Conservation (phyloP, 2,329 filamentous ascomycete genomes). For the Ophiosphaerella herpotricha region DNA sequence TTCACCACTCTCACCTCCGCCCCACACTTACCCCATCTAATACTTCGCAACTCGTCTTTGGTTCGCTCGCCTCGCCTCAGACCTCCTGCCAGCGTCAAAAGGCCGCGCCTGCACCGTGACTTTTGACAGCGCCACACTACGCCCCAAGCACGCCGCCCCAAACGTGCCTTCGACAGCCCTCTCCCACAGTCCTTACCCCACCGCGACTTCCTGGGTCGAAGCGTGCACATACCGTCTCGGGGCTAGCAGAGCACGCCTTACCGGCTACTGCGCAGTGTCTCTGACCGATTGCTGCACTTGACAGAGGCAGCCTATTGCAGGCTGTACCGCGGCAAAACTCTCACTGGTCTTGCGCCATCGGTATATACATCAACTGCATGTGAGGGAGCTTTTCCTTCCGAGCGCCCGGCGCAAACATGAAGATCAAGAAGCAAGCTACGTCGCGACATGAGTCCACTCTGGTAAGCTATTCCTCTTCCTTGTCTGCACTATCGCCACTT, state of each 20-base stretch:
- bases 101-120: conserved; percentile 46
- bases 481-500: conserved; percentile 4
- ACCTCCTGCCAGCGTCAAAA: conserved; percentile 19
- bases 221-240: conserved; percentile 6
- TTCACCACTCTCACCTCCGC: conserved; percentile 22
- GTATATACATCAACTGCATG: conserved; percentile 27
- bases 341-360: background rate
- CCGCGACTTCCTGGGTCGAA: background rate
- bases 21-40: conserved; percentile 17
- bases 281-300: background rate
- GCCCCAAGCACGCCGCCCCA: conserved; percentile 19
- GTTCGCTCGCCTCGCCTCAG: conserved; percentile 9
- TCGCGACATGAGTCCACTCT: conserved; percentile 59
- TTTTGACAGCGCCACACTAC: conserved; percentile 17
- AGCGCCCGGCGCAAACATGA: conserved; percentile 51
- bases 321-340: conserved; percentile 4
- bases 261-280: conserved; percentile 4
- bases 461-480: conserved; percentile 35
- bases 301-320: conserved; percentile 13
- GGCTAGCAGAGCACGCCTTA: background rate
- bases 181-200: conserved; percentile 1
- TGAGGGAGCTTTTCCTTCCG: conserved; percentile 42
- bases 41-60: conserved; percentile 8
- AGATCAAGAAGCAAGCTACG: conserved; percentile 61
- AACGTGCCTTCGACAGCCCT: conserved; percentile 8